A percentile compares a stretch with the other conserved stretches of the same genome.
These are phyloP conservation scores for Phytophthora citricola DNA, from an alignment of 352 stramenopile genomes.

Conservation along the genomic window DNA sequence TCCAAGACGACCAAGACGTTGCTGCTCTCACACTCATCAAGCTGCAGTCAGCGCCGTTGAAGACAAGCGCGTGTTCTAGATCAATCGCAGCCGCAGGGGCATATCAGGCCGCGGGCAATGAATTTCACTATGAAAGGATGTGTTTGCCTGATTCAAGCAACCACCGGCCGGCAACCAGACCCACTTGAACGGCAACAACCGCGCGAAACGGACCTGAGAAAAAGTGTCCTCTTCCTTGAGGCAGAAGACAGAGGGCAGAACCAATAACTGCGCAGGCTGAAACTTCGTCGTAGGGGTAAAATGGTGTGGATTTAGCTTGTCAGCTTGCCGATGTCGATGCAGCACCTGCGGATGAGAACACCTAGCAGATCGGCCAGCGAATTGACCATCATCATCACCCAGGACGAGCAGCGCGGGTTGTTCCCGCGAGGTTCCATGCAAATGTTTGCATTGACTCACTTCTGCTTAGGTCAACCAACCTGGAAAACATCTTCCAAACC, in stretches of 20 bases:
- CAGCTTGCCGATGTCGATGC: background rate
- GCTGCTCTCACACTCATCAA: background rate
- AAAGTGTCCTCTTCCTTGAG: constrained; percentile 15
- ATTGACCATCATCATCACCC: background rate
- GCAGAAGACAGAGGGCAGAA: background rate
- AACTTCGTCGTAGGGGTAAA: background rate
- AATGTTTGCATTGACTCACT: background rate
- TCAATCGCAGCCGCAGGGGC: constrained; percentile 6
- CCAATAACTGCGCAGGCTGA: background rate
- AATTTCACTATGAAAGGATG: constrained; percentile 25
- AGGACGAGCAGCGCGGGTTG: background rate
- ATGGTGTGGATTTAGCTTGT: background rate
- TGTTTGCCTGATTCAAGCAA: constrained; percentile 20
- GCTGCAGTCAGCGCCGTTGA: background rate
- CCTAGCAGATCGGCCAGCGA: background rate
- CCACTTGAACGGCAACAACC: constrained; percentile 16
- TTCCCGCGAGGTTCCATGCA: background rate
- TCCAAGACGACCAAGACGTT: constrained; percentile 3
- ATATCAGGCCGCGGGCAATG: constrained; percentile 29
- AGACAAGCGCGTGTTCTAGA: constrained; percentile 5
- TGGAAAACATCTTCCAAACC: too few relatives aligned
- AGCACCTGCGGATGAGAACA: background rate
- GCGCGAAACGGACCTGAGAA: constrained; percentile 19
- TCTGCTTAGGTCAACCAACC: too few relatives aligned
- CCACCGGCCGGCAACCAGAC: background rate